Evolutionary conservation across 225 moss, liverwort and hornwort genomes (phyloP).

Genomic region (Marchantia polymorpha): DNA sequence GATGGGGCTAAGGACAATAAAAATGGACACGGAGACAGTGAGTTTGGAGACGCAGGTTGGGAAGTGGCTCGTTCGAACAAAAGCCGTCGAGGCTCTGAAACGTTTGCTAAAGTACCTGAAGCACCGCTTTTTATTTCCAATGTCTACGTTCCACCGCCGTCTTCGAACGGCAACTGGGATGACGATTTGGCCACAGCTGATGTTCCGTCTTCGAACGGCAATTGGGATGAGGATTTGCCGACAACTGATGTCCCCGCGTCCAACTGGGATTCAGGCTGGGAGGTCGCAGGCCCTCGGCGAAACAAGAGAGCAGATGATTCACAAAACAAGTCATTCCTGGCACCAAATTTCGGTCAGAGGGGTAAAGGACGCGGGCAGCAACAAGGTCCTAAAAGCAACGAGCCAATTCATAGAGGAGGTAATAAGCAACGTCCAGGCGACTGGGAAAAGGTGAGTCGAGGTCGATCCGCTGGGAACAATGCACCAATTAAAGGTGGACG

Average conservation of each 20-base stretch:
- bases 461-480: constrained; percentile 21
- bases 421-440: constrained; percentile 25
- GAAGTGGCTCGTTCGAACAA: constrained; percentile 22
- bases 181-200: constrained; percentile 1
- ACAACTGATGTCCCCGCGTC: constrained; percentile 2
- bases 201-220: constrained; percentile 14
- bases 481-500: constrained; percentile 37
- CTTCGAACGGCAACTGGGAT: constrained; percentile 27
- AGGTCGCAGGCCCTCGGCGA: constrained; percentile 46
- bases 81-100: constrained; percentile 8
- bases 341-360: constrained; percentile 19
- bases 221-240: constrained; percentile 20
- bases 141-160: not conserved
- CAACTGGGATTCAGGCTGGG: constrained; percentile 41
- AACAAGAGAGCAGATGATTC: constrained; percentile 39
- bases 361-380: constrained; percentile 24
- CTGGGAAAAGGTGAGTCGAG: constrained; percentile 31
- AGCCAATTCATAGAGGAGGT: constrained; percentile 15
- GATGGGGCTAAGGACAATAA: constrained; percentile 12
- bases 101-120: not conserved
- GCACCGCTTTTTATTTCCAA: not conserved
- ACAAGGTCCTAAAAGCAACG: constrained; percentile 6
- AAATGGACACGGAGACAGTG: constrained; percentile 18
- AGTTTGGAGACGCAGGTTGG: constrained; percentile 28
- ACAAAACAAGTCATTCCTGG: constrained; percentile 5